Evolutionary conservation across 495 filamentous ascomycete species (phyloP).

Genomic region (Gamarada debralockiae): DNA sequence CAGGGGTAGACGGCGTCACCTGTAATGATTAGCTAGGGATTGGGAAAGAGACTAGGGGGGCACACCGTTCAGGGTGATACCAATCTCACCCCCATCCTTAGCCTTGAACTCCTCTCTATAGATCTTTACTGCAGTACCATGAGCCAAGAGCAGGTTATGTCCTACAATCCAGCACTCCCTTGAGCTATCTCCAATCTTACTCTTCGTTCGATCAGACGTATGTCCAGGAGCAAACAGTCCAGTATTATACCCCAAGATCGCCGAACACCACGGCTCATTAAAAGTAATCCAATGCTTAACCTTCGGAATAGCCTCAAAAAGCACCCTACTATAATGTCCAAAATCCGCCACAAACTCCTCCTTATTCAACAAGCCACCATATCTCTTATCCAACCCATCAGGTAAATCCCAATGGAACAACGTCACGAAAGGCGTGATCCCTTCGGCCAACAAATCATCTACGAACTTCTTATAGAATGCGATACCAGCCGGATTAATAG

Average conservation of each 20-base stretch:
- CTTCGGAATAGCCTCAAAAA: slow-evolving; percentile 55
- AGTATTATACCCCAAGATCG: slow-evolving; percentile 56
- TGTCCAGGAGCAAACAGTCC: slow-evolving; percentile 58
- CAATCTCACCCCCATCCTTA: slow-evolving; percentile 53
- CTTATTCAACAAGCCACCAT: slow-evolving; percentile 56
- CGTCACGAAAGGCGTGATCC: slow-evolving; percentile 57
- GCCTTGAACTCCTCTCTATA: slow-evolving; percentile 68
- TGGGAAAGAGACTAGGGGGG: background rate
- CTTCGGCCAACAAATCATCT: slow-evolving; percentile 54
- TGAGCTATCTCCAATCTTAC: slow-evolving; percentile 49
- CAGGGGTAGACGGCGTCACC: slow-evolving; percentile 55
- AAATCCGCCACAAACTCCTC: slow-evolving; percentile 57
- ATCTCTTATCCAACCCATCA: slow-evolving; percentile 55
- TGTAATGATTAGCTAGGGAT: slow-evolving; percentile 8
- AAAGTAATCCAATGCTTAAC: slow-evolving; percentile 65
- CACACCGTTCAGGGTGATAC: slow-evolving; percentile 56
- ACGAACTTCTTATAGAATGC: slow-evolving; percentile 59
- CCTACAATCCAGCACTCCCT: slow-evolving; percentile 59
- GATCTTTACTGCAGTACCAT: slow-evolving; percentile 58
- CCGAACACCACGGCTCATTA: slow-evolving; percentile 62
- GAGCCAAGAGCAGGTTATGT: slow-evolving; percentile 56
- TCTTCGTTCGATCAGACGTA: slow-evolving; percentile 54
- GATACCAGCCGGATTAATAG: slow-evolving; percentile 55
- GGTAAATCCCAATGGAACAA: slow-evolving; percentile 65
- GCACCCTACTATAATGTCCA: slow-evolving; percentile 53